These are phyloP conservation scores for Nepenthes alata DNA, from an alignment of 179 eudicot genomes.

Conservation along the genomic window DNA sequence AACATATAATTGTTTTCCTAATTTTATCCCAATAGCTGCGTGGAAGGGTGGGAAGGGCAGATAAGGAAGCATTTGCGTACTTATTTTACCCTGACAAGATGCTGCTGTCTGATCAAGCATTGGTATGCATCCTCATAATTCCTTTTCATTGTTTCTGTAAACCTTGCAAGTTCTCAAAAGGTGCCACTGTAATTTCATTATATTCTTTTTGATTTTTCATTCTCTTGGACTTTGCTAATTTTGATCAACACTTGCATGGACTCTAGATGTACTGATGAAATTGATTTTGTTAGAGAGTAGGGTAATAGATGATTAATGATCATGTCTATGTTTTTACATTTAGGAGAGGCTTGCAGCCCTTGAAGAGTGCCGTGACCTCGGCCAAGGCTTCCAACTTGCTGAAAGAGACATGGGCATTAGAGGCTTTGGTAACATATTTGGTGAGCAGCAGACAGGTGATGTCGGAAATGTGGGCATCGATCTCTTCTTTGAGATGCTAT, in stretches of 20 bases:
- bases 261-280: neutral
- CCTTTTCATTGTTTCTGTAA: neutral
- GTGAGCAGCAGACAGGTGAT: slow-evolving; percentile 97
- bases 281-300: neutral
- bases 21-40: slow-evolving; percentile 46
- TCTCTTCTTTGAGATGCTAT: slow-evolving; percentile 96
- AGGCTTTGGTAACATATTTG: slow-evolving; percentile 96
- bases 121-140: slow-evolving; percentile 29
- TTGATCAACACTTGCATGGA: neutral
- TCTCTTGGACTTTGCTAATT: neutral
- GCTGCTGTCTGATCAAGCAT: slow-evolving; percentile 72
- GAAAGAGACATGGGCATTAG: slow-evolving; percentile 97
- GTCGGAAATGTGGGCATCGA: slow-evolving; percentile 95
- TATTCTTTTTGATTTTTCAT: neutral
- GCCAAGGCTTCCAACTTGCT: slow-evolving; percentile 95
- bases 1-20: neutral
- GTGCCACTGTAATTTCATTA: neutral
- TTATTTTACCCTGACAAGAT: slow-evolving; percentile 80
- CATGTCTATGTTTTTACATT: neutral
- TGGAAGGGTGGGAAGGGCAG: slow-evolving; percentile 95
- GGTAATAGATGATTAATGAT: slow-evolving; percentile 5
- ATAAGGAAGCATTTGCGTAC: slow-evolving; percentile 92
- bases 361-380: slow-evolving; percentile 90
- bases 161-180: neutral
- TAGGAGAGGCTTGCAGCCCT: slow-evolving; percentile 94